Percentiles rank a stretch among this genome's conserved stretches.
phyloP scores from a whole-genome alignment of 2,329 filamentous ascomycete genomes.

The Cordyceps militaris region DNA sequence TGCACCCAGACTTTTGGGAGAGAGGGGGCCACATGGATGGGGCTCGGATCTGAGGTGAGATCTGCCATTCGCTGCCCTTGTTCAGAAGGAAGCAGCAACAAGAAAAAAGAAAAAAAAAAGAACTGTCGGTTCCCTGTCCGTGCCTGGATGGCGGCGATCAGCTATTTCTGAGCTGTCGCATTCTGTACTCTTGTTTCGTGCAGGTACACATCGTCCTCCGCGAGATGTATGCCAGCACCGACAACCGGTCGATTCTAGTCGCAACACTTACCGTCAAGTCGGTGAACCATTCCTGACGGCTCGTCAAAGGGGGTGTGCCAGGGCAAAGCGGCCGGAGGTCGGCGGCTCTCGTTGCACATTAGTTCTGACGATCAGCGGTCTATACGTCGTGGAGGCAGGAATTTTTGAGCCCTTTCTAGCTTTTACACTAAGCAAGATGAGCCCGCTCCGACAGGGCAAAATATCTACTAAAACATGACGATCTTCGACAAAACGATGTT shows the following conservation, averaged over 20 bases:
- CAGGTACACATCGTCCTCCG: background rate
- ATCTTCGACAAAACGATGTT: background rate
- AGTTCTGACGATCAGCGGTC: conserved; percentile 6
- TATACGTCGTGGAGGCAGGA: background rate
- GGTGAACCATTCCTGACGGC: background rate
- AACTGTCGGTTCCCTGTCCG: background rate
- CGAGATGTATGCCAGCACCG: background rate
- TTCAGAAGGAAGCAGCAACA: background rate
- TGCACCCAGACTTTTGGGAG: background rate
- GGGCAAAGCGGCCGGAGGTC: background rate
- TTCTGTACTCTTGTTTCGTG: background rate
- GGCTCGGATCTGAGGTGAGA: conserved; percentile 11
- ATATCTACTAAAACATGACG: background rate
- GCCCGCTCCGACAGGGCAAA: background rate
- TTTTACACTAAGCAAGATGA: background rate
- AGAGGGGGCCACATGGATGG: background rate
- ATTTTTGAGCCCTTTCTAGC: background rate
- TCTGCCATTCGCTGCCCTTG: conserved; percentile 7
- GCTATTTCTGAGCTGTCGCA: conserved; percentile 5
- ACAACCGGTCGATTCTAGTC: background rate
- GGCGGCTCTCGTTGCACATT: background rate
- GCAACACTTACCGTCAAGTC: background rate
- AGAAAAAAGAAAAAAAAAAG: background rate
- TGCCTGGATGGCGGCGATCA: background rate
- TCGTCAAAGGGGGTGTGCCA: background rate